phyloP scores from a whole-genome alignment of 495 filamentous ascomycete genomes.

The Penicillium psychrofluorescens region DNA sequence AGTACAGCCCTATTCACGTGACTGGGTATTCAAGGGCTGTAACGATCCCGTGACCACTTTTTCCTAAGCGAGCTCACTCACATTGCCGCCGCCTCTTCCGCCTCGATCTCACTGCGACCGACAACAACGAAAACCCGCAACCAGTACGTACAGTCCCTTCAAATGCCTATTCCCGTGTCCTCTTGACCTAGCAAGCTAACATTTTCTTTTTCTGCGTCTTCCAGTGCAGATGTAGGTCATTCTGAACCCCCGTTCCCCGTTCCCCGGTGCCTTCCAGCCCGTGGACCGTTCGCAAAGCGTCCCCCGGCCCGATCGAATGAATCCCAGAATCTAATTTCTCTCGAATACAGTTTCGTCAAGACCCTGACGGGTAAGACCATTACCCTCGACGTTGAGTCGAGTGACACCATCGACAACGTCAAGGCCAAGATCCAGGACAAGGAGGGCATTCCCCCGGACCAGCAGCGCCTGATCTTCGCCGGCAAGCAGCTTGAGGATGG shows the following conservation, averaged over 20 bases:
- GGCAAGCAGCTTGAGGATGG: conserved; percentile 99
- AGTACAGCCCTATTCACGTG: no score
- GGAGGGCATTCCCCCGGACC: conserved; percentile 98
- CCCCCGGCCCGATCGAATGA: neutral
- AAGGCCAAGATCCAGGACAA: conserved; percentile 99
- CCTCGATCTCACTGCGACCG: conserved; percentile 38
- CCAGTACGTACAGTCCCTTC: conserved; percentile 43
- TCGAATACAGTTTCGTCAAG: conserved; percentile 76
- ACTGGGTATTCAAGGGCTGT: no score
- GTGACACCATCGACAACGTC: conserved; percentile 98
- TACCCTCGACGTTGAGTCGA: conserved; percentile 98
- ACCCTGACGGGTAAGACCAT: conserved; percentile 99
- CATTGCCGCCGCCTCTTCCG: conserved; percentile 38
- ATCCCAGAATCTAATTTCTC: conserved; percentile 28
- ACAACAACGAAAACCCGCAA: conserved; percentile 50
- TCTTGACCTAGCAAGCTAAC: conserved; percentile 25
- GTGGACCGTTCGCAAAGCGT: no score
- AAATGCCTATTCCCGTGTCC: conserved; percentile 8
- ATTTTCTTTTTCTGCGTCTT: conserved; percentile 30
- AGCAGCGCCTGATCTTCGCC: conserved; percentile 99
- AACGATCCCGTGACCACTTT: conserved; percentile 16
- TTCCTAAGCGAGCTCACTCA: conserved; percentile 44
- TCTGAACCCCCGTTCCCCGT: conserved; percentile 9
- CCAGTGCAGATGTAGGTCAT: conserved; percentile 74
- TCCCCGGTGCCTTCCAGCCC: no score